Base-by-base conservation (phyloP, 2,329 filamentous ascomycete genomes). In the Aureobasidium subglaciale region DNA sequence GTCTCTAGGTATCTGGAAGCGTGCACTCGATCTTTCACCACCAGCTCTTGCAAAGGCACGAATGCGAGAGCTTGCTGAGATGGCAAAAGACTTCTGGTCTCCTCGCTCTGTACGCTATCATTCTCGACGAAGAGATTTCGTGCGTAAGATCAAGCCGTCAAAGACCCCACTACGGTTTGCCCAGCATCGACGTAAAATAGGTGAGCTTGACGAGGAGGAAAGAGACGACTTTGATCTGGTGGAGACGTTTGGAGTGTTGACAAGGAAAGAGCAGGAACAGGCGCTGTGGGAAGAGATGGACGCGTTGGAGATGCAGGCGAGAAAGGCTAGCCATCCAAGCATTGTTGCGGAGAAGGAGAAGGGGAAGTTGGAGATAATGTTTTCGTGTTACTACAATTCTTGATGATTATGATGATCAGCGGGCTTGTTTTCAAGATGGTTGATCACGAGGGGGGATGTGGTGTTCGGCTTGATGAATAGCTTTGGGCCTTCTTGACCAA, bases 41-140 rank as follows among this genome's bases (percentile, higher is more conserved):
- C 55, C 64, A 1, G 65, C 64, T 1, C 65, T 73, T 5, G 68
- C 69, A 1, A 60, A 57, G 4, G 67, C 68, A 2, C 66, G 72
- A 24, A 68, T 68, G 0, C 58, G 62, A 9, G 72, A 75, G 61
- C 65, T 75, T 0, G 68, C 65, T 5, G 68, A 75, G 58, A 73
- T 75, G 71, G 64, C 67, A 34, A 68, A 70, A 45, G 72, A 75
- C 62, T 74, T 74, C 60, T 75, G 71, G 71, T 69, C 68, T 22
- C 59, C 70, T 1, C 64, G 72, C 5, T 63, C 69, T 4, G 49
- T 60, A 11, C 63, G 71, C 13, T 74, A 74, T 52, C 71, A 74
- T 60, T 60, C 60, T 2, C 68, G 72, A 13, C 67, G 72, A 8
- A 63, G 64, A 29, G 68, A 69, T 57, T 75, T 74, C 59, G 71